phyloP scores from a whole-genome alignment of 2,329 filamentous ascomycete genomes.

The Lomentospora prolificans region DNA sequence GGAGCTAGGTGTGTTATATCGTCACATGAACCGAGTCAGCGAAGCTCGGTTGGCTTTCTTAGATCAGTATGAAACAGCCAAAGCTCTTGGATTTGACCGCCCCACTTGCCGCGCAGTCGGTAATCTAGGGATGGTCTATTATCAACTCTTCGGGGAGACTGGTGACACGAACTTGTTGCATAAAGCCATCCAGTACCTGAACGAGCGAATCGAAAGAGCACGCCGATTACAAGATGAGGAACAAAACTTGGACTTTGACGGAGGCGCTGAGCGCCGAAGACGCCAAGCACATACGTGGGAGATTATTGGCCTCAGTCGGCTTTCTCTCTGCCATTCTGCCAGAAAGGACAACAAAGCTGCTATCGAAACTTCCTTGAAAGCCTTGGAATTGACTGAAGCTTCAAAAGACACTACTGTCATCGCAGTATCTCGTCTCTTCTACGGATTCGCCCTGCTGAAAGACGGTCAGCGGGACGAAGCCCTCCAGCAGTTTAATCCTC shows the following conservation, averaged over 20 bases:
- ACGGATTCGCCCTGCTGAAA: constrained; percentile 19
- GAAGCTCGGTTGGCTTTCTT: constrained; percentile 19
- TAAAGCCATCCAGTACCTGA: constrained; percentile 18
- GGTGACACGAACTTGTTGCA: constrained; percentile 15
- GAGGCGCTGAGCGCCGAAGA: neutral
- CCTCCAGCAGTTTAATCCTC: constrained; percentile 19
- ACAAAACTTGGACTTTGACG: neutral
- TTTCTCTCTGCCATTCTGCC: constrained; percentile 23
- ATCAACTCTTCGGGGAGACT: constrained; percentile 19
- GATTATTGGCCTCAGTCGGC: constrained; percentile 20
- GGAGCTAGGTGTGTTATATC: constrained; percentile 23
- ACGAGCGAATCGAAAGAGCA: constrained; percentile 16
- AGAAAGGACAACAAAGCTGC: constrained; percentile 16
- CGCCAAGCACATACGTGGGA: constrained; percentile 14
- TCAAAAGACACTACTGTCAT: constrained; percentile 18
- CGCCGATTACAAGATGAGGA: neutral
- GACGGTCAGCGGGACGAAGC: constrained; percentile 17
- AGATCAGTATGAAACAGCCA: constrained; percentile 20
- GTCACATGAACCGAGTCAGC: constrained; percentile 19
- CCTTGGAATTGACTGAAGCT: constrained; percentile 10
- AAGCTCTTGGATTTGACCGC: constrained; percentile 13
- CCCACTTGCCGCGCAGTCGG: constrained; percentile 23
- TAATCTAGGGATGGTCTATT: constrained; percentile 26
- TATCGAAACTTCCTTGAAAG: constrained; percentile 12
- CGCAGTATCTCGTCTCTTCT: constrained; percentile 22